phyloP scores from a whole-genome alignment of 495 filamentous ascomycete species.

The Tuber aestivum region DNA sequence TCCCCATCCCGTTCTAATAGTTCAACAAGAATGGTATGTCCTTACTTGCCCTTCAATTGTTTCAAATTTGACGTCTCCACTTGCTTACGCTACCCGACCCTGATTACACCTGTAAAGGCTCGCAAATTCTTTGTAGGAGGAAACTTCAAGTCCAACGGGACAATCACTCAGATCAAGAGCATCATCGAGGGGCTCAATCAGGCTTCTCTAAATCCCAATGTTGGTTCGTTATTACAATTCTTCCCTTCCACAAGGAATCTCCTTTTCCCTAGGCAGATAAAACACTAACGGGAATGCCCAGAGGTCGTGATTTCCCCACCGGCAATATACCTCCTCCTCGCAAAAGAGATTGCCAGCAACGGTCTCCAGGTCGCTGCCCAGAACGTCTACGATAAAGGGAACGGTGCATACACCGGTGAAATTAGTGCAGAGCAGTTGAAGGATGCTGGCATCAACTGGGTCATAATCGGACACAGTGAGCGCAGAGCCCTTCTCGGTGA shows the following conservation, averaged over 20 bases:
- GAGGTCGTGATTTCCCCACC: conserved; percentile 95
- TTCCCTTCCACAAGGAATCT: conserved; percentile 15
- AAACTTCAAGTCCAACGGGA: conserved; percentile 99
- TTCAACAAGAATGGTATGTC: conserved; percentile 26
- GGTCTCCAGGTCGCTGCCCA: conserved; percentile 71
- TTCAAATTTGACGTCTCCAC: neutral
- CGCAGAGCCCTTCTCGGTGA: conserved; percentile 80
- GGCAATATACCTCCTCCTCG: conserved; percentile 79
- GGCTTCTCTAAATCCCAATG: conserved; percentile 62
- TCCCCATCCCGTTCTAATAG: neutral
- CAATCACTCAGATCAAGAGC: conserved; percentile 70
- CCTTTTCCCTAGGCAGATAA: neutral
- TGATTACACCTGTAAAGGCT: conserved; percentile 42
- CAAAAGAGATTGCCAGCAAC: conserved; percentile 61
- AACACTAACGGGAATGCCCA: conserved; percentile 41
- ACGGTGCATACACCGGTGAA: conserved; percentile 95
- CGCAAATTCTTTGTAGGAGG: conserved; percentile 99
- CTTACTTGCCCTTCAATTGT: neutral
- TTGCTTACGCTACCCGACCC: neutral
- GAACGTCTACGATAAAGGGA: conserved; percentile 94
- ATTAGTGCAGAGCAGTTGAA: conserved; percentile 85
- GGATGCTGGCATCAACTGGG: conserved; percentile 81
- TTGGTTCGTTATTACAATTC: conserved; percentile 50
- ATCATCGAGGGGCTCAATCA: conserved; percentile 84
- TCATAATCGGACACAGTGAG: conserved; percentile 88